A percentile compares a stretch with the other conserved stretches of the same genome.
Evolutionary conservation across 2,329 filamentous ascomycete species (phyloP).

Genomic region (Fusarium haematococcum): DNA sequence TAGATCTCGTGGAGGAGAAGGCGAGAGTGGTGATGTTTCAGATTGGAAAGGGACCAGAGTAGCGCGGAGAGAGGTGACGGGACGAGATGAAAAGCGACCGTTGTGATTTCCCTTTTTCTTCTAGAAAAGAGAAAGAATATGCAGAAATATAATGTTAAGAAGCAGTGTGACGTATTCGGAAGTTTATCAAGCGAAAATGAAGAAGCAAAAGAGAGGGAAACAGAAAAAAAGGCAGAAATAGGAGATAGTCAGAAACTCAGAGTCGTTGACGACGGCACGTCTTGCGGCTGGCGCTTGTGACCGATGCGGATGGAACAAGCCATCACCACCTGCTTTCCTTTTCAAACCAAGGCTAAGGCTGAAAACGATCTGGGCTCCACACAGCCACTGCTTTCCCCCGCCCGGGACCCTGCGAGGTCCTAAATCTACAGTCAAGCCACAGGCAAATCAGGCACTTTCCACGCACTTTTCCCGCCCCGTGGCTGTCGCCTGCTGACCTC

Average conservation of each 20-base stretch:
- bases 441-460: slow-evolving; percentile 3
- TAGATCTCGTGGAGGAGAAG: slow-evolving; percentile 21
- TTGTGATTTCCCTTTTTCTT: neutral
- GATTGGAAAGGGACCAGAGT: slow-evolving; percentile 17
- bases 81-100: slow-evolving; percentile 8
- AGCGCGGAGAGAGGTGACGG: neutral
- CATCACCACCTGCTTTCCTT: slow-evolving; percentile 1
- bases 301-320: slow-evolving; percentile 12
- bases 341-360: slow-evolving; percentile 1
- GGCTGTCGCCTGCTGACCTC: neutral
- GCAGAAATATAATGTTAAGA: neutral
- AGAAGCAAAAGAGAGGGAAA: slow-evolving; percentile 13
- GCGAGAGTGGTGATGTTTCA: slow-evolving; percentile 38
- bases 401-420: neutral
- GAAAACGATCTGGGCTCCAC: neutral
- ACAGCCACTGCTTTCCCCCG: neutral
- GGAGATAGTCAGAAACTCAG: slow-evolving; percentile 5
- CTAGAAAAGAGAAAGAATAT: slow-evolving; percentile 6
- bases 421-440: neutral
- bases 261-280: slow-evolving; percentile 10
- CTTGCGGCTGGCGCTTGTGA: slow-evolving; percentile 28
- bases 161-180: slow-evolving; percentile 9
- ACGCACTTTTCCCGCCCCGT: neutral
- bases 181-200: neutral
- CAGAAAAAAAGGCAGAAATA: neutral